phyloP scores from a whole-genome alignment of 2,329 filamentous ascomycete species.

The Cercospora sp. region DNA sequence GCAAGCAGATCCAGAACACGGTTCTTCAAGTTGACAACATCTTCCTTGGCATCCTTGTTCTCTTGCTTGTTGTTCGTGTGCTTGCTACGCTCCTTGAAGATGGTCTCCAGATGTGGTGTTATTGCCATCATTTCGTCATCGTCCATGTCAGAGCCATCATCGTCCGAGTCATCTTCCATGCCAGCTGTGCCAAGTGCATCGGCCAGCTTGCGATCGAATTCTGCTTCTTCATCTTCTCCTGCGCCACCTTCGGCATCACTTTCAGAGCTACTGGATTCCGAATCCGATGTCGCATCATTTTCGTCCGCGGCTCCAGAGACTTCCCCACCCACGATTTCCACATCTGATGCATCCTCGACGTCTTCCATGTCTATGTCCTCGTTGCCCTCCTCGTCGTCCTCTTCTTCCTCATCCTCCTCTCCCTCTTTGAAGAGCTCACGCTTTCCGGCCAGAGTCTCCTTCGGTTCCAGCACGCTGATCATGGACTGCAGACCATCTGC shows the following conservation, averaged over 20 bases:
- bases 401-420: conserved; percentile 27
- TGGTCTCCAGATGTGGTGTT: conserved; percentile 77
- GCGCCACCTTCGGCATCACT: conserved; percentile 29
- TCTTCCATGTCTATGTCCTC: conserved; percentile 42
- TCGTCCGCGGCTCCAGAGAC: conserved; percentile 17
- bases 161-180: conserved; percentile 58
- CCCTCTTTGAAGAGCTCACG: conserved; percentile 77
- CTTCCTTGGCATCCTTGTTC: conserved; percentile 82
- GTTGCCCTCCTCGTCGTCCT: conserved; percentile 28
- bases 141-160: conserved; percentile 77
- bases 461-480: conserved; percentile 69
- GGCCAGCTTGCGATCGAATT: conserved; percentile 74
- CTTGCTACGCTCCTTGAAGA: conserved; percentile 76
- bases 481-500: conserved; percentile 68
- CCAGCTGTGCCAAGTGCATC: conserved; percentile 72
- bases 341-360: conserved; percentile 40
- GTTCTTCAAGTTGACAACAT: conserved; percentile 91
- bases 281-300: conserved; percentile 25
- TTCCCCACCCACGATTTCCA: conserved; percentile 39
- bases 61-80: conserved; percentile 72
- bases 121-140: conserved; percentile 94
- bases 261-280: conserved; percentile 34
- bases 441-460: conserved; percentile 80
- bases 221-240: conserved; percentile 52
- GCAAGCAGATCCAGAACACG: conserved; percentile 84